These are phyloP conservation scores for Ambrosia trifida DNA, from an alignment of 129 eudicot species.

Conservation along the genomic window DNA sequence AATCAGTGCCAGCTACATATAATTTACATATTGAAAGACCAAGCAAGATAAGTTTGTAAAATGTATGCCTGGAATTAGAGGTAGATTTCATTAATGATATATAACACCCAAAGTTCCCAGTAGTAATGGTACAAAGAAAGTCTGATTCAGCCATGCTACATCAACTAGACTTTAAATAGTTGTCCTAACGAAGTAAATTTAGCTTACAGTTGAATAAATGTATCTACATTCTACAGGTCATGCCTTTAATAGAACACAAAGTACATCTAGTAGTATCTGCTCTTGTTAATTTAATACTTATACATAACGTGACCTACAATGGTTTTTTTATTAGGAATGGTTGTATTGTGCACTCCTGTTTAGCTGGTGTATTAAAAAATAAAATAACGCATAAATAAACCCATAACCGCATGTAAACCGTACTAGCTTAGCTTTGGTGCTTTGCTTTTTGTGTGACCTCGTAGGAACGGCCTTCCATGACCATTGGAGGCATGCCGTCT, in stretches of 20 bases:
- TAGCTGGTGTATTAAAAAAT: constrained; percentile 2
- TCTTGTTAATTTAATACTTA: neutral
- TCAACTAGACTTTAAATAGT: neutral
- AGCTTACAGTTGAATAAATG: neutral
- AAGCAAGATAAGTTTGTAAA: neutral
- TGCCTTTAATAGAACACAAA: constrained; percentile 14
- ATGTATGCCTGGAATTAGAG: neutral
- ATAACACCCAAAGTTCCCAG: neutral
- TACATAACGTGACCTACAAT: constrained; percentile 4
- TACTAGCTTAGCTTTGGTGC: neutral
- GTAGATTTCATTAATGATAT: neutral
- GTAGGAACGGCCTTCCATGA: neutral
- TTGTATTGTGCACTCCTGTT: constrained; percentile 6
- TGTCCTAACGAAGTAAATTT: constrained; percentile 4
- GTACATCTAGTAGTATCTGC: constrained; percentile 4
- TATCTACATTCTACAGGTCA: constrained; percentile 2
- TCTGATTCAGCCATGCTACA: constrained; percentile 6
- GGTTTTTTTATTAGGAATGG: neutral
- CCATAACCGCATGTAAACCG: constrained; percentile 11
- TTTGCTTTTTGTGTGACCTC: constrained; percentile 5
- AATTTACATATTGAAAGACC: constrained; percentile 3
- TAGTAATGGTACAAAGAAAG: constrained; percentile 5
- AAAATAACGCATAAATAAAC: neutral
- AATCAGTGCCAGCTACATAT: neutral
- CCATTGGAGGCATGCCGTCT: no score